Conservation (phyloP, 1,284 basidiomycete genomes). For the Flammula alnicola region DNA sequence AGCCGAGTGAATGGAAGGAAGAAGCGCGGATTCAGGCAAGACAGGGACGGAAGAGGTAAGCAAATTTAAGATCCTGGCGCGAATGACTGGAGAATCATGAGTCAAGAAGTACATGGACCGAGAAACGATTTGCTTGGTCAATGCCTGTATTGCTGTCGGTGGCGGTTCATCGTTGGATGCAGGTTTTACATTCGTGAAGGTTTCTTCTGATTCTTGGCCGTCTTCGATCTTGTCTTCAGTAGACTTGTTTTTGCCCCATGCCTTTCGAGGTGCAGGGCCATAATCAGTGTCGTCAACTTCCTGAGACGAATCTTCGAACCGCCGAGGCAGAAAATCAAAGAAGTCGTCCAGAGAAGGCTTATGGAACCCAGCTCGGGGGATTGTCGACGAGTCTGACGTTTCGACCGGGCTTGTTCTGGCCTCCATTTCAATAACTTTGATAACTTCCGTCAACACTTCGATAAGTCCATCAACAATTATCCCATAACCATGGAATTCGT, state of each 20-base stretch:
- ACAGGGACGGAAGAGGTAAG: constrained; percentile 76
- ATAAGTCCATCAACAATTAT: constrained; percentile 84
- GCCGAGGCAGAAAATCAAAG: constrained; percentile 65
- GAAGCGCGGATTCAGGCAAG: constrained; percentile 73
- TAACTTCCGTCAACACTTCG: constrained; percentile 82
- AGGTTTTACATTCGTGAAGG: constrained; percentile 26
- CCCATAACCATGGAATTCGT: constrained; percentile 91
- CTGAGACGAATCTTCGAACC: constrained; percentile 42
- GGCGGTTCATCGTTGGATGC: constrained; percentile 46
- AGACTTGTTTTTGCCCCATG: constrained; percentile 46
- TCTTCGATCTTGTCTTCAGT: constrained; percentile 29
- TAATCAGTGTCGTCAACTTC: constrained; percentile 52
- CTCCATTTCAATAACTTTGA: constrained; percentile 70
- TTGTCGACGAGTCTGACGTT: neutral
- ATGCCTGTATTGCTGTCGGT: constrained; percentile 71
- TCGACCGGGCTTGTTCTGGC: constrained; percentile 32
- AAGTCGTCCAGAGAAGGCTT: constrained; percentile 51
- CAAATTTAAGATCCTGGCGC: constrained; percentile 79
- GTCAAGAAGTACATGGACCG: constrained; percentile 91
- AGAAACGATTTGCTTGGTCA: constrained; percentile 83
- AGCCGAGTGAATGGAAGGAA: constrained; percentile 82
- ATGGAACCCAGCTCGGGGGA: neutral
- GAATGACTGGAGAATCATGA: constrained; percentile 82
- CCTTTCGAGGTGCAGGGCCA: constrained; percentile 62
- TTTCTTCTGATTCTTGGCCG: constrained; percentile 30